Evolutionary conservation across 2,329 filamentous ascomycete species (phyloP).

Genomic region (Fonsecaea multimorphosa): DNA sequence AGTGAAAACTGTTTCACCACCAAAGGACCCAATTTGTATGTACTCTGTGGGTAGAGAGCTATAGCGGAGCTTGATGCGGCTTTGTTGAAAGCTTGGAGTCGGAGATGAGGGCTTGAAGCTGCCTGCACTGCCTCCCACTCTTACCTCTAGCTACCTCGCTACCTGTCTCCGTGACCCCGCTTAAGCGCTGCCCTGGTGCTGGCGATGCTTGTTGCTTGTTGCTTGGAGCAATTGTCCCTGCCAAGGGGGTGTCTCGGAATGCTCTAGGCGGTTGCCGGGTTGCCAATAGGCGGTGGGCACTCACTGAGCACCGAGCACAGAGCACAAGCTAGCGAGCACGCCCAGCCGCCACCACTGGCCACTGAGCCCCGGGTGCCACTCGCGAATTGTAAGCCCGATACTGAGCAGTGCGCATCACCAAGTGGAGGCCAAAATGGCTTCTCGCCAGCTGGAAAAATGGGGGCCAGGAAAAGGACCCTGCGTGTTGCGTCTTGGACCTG

Average conservation of each 20-base stretch:
- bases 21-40: not conserved
- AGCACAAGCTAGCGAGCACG: not conserved
- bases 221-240: conserved; percentile 13
- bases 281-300: not conserved
- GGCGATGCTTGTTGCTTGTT: conserved; percentile 6
- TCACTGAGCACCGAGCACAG: not conserved
- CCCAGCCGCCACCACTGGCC: not conserved
- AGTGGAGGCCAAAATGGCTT: conserved; percentile 10
- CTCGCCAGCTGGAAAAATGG: not conserved
- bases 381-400: not conserved
- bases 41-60: not conserved
- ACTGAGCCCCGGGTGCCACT: not conserved
- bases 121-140: not conserved
- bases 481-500: conserved; percentile 11
- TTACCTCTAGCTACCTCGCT: too few relatives aligned
- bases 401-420: not conserved
- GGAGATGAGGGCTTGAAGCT: not conserved
- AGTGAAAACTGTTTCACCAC: conserved; percentile 15
- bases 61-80: not conserved
- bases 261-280: conserved; percentile 14
- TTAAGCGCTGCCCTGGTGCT: conserved; percentile 3
- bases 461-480: conserved; percentile 14
- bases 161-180: conserved; percentile 9
- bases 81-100: conserved; percentile 1
- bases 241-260: conserved; percentile 1